Evolutionary conservation across 495 filamentous ascomycete genomes (phyloP), one percentile per base, ranked within the genome.

Genomic region (Penicillium samsonianum): DNA sequence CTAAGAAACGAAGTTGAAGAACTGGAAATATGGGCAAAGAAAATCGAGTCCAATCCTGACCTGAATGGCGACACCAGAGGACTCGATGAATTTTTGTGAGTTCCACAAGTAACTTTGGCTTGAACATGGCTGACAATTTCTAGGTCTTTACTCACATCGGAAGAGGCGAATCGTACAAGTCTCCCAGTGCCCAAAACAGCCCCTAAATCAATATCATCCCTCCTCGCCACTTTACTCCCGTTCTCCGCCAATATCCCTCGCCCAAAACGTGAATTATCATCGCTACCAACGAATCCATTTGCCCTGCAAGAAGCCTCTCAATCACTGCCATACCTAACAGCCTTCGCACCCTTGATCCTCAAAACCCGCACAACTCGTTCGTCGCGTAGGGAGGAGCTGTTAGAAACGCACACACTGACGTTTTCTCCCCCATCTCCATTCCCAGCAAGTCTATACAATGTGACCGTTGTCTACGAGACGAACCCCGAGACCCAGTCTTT

Each of bases 141-240:
- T 41, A 76, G 71, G 22, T 62, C 61, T 19, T 40, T 73, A 25
- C 63, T 77, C 14, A 50, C 53, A 41, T 61, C 64, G 0, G 61
- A 71, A 17, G 59, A 72, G 35, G 61, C 68, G 7, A 58, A 64
- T 9, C 62, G 65, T 17, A 56, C 59, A 35, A 51, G 61, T 42
- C 40, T 59, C 9, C 51, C 57, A 4, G 44, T 61, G 5, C 35
- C 61, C 16, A 50, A 35, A 4, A 51, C 57, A 50, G 46, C 56
- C 2, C 55, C 62, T 20, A 44, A 57, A 6, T 60, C 73, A 26
- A 63, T 77, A 11, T 80, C 77, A 33, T 75, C 70, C 11, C 55
- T 78, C 5, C 67, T 78, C 20, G 75, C 71, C 3, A 65, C 71
- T 26, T 44, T 79, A 31, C 73, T 79, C 16, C 76, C 76, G 37